These are phyloP conservation scores for Stemphylium vesicarium DNA, from an alignment of 2,329 filamentous ascomycete genomes.

Conservation along the genomic window DNA sequence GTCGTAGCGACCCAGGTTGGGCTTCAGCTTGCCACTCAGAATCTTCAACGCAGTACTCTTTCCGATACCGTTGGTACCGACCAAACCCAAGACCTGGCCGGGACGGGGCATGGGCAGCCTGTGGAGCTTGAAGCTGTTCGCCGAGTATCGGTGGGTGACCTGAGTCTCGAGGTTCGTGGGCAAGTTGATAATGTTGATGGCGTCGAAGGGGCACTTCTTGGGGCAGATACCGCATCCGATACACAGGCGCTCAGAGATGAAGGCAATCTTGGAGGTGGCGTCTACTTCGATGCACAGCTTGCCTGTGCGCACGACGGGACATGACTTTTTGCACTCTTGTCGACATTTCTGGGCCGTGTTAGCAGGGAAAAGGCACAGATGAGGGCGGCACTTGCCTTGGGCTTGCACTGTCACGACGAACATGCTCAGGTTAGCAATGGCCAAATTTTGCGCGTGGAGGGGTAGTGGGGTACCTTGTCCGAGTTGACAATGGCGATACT, in stretches of 20 bases:
- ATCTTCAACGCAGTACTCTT: slow-evolving; percentile 99
- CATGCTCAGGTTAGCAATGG: slow-evolving; percentile 43
- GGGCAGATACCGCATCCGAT: slow-evolving; percentile 99
- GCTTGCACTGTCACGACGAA: slow-evolving; percentile 74
- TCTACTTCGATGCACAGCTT: slow-evolving; percentile 97
- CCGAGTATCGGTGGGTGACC: slow-evolving; percentile 97
- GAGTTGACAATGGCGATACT: slow-evolving; percentile 98
- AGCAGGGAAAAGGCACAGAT: slow-evolving; percentile 24
- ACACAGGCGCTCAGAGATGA: slow-evolving; percentile 94
- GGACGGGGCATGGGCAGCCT: slow-evolving; percentile 94
- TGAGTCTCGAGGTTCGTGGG: slow-evolving; percentile 98
- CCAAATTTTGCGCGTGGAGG: slow-evolving; percentile 47
- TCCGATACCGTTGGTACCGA: slow-evolving; percentile 99
- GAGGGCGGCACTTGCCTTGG: slow-evolving; percentile 66
- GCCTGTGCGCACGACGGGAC: slow-evolving; percentile 94
- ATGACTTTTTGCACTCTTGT: slow-evolving; percentile 99
- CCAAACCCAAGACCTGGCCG: slow-evolving; percentile 92
- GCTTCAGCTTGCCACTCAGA: slow-evolving; percentile 97
- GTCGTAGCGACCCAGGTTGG: slow-evolving; percentile 91
- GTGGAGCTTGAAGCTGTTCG: slow-evolving; percentile 99
- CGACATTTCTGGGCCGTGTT: slow-evolving; percentile 80
- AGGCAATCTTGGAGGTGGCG: slow-evolving; percentile 88
- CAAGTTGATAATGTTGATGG: slow-evolving; percentile 99
- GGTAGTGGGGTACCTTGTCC: slow-evolving; percentile 78
- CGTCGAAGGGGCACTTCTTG: slow-evolving; percentile 98